A percentile compares a stretch with the other conserved stretches of the same genome.
These are phyloP conservation scores for Sporothrix globosa DNA, from an alignment of 2,329 filamentous ascomycete species.

Conservation along the genomic window DNA sequence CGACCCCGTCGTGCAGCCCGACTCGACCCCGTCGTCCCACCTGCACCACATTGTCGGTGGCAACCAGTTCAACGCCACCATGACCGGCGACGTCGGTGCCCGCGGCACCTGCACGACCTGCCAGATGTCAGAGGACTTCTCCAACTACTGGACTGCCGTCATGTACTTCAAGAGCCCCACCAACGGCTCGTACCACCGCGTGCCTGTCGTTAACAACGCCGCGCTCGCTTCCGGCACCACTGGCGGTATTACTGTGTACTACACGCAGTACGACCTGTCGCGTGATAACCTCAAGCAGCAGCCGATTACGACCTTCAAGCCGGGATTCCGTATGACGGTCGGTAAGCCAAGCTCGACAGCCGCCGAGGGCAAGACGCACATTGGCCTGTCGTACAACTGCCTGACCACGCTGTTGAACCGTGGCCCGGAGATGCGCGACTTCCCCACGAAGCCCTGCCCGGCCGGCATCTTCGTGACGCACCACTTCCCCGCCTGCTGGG, in stretches of 20 bases:
- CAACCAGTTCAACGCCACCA: slow-evolving; percentile 41
- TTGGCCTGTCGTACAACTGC: slow-evolving; percentile 37
- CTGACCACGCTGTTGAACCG: slow-evolving; percentile 35
- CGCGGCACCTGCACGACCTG: slow-evolving; percentile 35
- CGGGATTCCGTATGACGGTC: slow-evolving; percentile 39
- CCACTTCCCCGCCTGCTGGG: slow-evolving; percentile 55
- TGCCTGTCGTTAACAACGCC: slow-evolving; percentile 35
- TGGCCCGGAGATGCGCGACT: slow-evolving; percentile 34
- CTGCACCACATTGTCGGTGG: slow-evolving; percentile 37
- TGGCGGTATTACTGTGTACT: slow-evolving; percentile 36
- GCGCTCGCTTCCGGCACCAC: slow-evolving; percentile 32
- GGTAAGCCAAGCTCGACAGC: slow-evolving; percentile 36
- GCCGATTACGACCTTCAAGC: slow-evolving; percentile 34
- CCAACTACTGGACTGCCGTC: slow-evolving; percentile 43
- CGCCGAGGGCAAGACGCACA: slow-evolving; percentile 32
- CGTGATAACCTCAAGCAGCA: slow-evolving; percentile 32
- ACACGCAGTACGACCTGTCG: slow-evolving; percentile 33
- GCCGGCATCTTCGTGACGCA: slow-evolving; percentile 38
- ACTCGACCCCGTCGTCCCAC: slow-evolving; percentile 33
- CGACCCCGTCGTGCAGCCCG: slow-evolving; percentile 36
- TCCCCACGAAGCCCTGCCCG: slow-evolving; percentile 35
- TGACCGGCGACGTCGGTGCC: slow-evolving; percentile 36
- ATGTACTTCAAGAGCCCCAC: slow-evolving; percentile 35
- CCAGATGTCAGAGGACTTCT: slow-evolving; percentile 42
- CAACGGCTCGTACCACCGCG: slow-evolving; percentile 35